These are phyloP conservation scores for Crithidia bombi DNA, from an alignment of 208 protist genomes.

Conservation along the genomic window DNA sequence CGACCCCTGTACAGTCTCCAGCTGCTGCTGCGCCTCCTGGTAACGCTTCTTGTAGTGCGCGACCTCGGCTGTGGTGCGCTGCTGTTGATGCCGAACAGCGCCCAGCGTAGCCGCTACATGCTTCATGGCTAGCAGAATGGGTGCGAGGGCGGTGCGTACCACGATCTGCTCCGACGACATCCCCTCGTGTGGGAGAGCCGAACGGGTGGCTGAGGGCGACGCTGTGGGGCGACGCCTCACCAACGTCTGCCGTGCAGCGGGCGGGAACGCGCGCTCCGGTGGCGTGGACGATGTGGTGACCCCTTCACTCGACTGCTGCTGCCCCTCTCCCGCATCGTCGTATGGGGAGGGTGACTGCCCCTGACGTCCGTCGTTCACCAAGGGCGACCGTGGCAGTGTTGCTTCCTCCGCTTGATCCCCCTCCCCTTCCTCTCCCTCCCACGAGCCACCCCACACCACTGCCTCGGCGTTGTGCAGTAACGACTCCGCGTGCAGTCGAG, in stretches of 20 bases:
- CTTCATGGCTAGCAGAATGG: slow-evolving; percentile 27
- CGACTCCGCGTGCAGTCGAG: slow-evolving; percentile 12
- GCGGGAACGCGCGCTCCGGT: background rate
- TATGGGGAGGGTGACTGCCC: too few relatives aligned
- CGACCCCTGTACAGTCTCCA: slow-evolving; percentile 9
- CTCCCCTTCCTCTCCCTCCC: too few relatives aligned
- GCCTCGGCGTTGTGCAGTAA: slow-evolving; percentile 23
- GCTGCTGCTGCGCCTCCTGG: slow-evolving; percentile 7
- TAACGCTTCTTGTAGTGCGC: background rate
- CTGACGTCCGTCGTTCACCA: too few relatives aligned
- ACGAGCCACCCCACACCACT: slow-evolving; percentile 3
- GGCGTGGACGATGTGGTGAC: background rate
- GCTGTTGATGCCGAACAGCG: slow-evolving; percentile 13
- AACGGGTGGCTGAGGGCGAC: background rate
- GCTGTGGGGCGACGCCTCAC: background rate
- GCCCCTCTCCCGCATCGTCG: too few relatives aligned
- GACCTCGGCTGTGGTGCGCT: slow-evolving; percentile 5
- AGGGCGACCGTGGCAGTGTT: too few relatives aligned
- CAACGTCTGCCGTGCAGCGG: background rate
- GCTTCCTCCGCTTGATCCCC: too few relatives aligned
- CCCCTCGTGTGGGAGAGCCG: background rate
- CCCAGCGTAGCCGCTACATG: slow-evolving; percentile 27
- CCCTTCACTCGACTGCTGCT: background rate
- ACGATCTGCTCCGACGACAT: slow-evolving; percentile 7
- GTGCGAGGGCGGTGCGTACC: slow-evolving; percentile 22